These are phyloP conservation scores for Rhododendron simsii DNA, from an alignment of 148 eudicot species.

Conservation along the genomic window DNA sequence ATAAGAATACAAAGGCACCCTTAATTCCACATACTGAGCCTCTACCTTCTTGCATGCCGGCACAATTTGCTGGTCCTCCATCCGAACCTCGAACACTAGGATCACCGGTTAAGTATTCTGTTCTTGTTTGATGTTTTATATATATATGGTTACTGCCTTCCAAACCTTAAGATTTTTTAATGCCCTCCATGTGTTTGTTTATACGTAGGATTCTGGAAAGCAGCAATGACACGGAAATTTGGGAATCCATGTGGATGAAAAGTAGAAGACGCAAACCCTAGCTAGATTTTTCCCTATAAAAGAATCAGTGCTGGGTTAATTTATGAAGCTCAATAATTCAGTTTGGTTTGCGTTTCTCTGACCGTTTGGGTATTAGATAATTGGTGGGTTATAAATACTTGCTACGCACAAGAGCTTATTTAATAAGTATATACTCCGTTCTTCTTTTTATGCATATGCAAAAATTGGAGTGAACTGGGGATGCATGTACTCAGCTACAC, in stretches of 20 bases:
- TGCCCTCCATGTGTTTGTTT: neutral
- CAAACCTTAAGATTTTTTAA: neutral
- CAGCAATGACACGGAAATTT: neutral
- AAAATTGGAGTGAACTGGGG: neutral
- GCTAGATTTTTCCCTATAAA: neutral
- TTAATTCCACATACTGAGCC: conserved; percentile 87
- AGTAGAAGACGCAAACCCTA: neutral
- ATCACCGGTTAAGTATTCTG: neutral
- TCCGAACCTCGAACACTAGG: neutral
- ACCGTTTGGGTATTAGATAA: too few relatives aligned
- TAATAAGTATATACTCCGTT: too few relatives aligned
- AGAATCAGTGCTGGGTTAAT: neutral
- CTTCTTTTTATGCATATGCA: too few relatives aligned
- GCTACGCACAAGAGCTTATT: too few relatives aligned
- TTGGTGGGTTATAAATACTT: too few relatives aligned
- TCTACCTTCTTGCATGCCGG: conserved; percentile 67
- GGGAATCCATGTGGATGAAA: conserved; percentile 7
- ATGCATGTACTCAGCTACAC: neutral
- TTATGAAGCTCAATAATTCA: neutral
- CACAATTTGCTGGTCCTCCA: conserved; percentile 63
- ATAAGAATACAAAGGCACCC: conserved; percentile 89
- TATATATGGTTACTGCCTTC: neutral
- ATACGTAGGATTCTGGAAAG: neutral
- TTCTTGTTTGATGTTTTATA: neutral
- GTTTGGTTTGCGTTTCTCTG: too few relatives aligned